Conservation (phyloP, 148 eudicot genomes). For the Diospyros lotus region DNA sequence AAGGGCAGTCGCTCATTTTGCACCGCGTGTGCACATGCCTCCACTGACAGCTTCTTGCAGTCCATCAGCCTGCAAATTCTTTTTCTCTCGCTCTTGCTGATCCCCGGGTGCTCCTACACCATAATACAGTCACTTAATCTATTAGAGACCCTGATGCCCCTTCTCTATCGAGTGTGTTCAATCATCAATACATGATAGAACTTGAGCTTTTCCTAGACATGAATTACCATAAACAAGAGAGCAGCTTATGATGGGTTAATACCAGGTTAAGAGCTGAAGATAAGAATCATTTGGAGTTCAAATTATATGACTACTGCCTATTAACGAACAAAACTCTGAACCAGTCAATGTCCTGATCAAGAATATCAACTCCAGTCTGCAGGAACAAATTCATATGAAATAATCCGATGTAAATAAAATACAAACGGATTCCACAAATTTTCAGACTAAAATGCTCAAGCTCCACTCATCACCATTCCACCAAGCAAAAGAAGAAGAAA, state of each 20-base stretch:
- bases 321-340: not conserved
- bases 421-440: not conserved
- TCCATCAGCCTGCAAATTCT: conserved; percentile 83
- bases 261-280: not conserved
- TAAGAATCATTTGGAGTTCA: not conserved
- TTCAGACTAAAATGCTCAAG: not conserved
- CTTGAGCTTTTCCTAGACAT: not conserved
- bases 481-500: too few relatives aligned
- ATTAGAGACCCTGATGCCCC: not conserved
- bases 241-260: not conserved
- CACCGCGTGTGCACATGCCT: conserved; percentile 79
- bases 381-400: not conserved
- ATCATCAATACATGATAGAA: not conserved
- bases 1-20: conserved; percentile 89
- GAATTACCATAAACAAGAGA: not conserved
- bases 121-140: not conserved
- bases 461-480: too few relatives aligned
- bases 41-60: conserved; percentile 75
- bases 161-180: not conserved
- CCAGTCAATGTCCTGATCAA: not conserved
- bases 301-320: too few relatives aligned
- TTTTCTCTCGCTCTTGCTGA: conserved; percentile 69
- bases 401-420: not conserved
- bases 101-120: conserved; percentile 72
- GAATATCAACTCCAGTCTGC: not conserved